A percentile compares a stretch with the other conserved stretches of the same genome.
Evolutionary conservation across 2,329 filamentous ascomycete genomes (phyloP).

Genomic region (Diplodia corticola): DNA sequence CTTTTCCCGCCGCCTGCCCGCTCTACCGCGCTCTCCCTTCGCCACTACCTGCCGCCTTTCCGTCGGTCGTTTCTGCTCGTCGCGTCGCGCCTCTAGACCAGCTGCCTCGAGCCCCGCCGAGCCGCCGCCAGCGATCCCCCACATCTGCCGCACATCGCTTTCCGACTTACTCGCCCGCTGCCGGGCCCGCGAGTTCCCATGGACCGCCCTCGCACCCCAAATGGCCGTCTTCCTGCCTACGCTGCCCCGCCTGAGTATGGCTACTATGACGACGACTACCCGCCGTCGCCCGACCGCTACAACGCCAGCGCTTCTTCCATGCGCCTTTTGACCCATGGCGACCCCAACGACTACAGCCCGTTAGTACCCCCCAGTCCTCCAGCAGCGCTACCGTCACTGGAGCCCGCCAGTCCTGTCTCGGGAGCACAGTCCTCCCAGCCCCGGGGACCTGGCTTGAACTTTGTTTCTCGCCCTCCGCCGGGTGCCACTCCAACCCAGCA

Average conservation of each 20-base stretch:
- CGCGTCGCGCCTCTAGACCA: not conserved
- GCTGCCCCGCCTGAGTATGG: constrained; percentile 48
- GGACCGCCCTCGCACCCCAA: constrained; percentile 38
- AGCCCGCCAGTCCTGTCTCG: constrained; percentile 1
- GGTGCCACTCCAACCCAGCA: constrained; percentile 34
- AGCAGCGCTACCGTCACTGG: constrained; percentile 30
- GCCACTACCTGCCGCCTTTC: not conserved
- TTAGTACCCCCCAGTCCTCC: constrained; percentile 38
- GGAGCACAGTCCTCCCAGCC: constrained; percentile 8
- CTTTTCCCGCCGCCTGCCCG: not conserved
- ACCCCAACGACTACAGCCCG: constrained; percentile 46
- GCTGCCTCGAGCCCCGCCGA: constrained; percentile 8
- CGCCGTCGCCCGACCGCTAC: constrained; percentile 9
- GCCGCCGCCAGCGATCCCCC: constrained; percentile 18
- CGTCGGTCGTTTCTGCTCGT: constrained; percentile 1
- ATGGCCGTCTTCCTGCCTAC: constrained; percentile 40
- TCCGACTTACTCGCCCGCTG: constrained; percentile 5
- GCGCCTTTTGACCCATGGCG: constrained; percentile 51
- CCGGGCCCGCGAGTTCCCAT: constrained; percentile 27
- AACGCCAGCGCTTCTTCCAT: constrained; percentile 43
- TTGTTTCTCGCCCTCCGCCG: constrained; percentile 31
- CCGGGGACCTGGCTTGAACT: constrained; percentile 15
- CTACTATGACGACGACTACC: constrained; percentile 43
- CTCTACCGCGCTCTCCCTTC: not conserved
- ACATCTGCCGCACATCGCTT: constrained; percentile 8